A percentile compares a stretch with the other conserved stretches of the same genome.
These are phyloP conservation scores for Platanthera zijinensis DNA, from an alignment of 106 monocot species.

Conservation along the genomic window DNA sequence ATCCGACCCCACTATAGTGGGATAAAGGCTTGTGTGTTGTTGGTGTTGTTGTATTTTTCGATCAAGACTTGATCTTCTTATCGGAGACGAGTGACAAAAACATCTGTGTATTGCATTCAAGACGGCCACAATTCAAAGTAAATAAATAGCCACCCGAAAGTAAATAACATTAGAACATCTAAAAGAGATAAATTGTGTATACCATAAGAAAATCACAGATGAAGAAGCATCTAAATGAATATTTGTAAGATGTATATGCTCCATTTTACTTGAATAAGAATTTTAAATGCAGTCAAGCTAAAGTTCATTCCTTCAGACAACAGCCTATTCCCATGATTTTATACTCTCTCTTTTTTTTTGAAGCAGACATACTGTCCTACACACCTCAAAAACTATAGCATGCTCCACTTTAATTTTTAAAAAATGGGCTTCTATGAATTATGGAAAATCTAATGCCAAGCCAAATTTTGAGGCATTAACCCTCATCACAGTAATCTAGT, in stretches of 20 bases:
- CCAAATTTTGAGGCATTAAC: not conserved
- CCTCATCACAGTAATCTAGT: not conserved
- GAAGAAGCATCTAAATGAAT: not conserved
- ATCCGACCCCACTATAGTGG: too few relatives aligned
- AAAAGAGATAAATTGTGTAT: not conserved
- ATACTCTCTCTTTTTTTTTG: not conserved
- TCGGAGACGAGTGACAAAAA: not conserved
- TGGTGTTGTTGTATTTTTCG: too few relatives aligned
- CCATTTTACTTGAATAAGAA: not conserved
- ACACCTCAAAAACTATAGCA: not conserved
- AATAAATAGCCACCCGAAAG: not conserved
- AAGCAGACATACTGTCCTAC: not conserved
- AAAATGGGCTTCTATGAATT: not conserved
- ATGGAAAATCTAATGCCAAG: not conserved
- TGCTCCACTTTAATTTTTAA: not conserved
- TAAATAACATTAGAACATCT: not conserved
- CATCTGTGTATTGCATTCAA: not conserved
- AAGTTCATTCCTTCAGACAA: not conserved
- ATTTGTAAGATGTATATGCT: not conserved
- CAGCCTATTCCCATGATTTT: not conserved
- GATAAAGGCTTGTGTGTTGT: too few relatives aligned
- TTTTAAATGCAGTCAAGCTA: not conserved
- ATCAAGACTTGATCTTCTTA: too few relatives aligned
- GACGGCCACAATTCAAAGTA: not conserved
- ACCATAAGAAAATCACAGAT: not conserved